phyloP scores from a whole-genome alignment of 2,329 filamentous ascomycete genomes.

The Arthrobotrys sphaeroides region DNA sequence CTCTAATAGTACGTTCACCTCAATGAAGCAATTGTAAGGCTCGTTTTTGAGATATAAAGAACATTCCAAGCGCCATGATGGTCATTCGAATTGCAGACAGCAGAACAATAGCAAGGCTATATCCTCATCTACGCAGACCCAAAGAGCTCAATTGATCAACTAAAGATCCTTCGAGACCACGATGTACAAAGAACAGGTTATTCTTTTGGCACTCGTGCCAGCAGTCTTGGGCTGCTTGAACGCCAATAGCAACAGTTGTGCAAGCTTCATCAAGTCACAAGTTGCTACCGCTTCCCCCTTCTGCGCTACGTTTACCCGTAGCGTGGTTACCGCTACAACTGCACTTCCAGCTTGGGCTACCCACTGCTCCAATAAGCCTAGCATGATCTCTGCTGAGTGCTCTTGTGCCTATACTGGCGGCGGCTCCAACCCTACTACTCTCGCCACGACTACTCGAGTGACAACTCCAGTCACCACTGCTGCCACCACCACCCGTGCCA shows the following conservation, averaged over 20 bases:
- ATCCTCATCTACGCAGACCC: neutral
- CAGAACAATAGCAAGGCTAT: neutral
- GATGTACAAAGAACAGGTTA: constrained; percentile 44
- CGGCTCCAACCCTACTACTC: constrained; percentile 19
- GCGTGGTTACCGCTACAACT: constrained; percentile 48
- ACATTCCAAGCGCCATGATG: neutral
- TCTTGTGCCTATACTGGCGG: constrained; percentile 40
- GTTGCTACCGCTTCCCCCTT: constrained; percentile 59
- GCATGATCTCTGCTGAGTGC: constrained; percentile 46
- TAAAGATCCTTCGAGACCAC: neutral
- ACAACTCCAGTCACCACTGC: neutral
- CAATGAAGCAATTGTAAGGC: neutral
- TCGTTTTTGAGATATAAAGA: constrained; percentile 14
- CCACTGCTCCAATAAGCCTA: constrained; percentile 58
- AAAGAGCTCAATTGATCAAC: neutral
- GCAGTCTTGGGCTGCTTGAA: constrained; percentile 59
- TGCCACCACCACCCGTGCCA: neutral
- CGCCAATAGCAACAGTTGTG: constrained; percentile 58
- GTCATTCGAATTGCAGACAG: neutral
- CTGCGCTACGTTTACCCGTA: constrained; percentile 60
- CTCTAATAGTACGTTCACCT: neutral
- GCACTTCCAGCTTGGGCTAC: constrained; percentile 64
- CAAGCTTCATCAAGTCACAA: constrained; percentile 60
- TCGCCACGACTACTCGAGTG: constrained; percentile 17
- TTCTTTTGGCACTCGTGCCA: constrained; percentile 56